phyloP scores from a whole-genome alignment of 164 flowering plant species.

The Houttuynia cordata region DNA sequence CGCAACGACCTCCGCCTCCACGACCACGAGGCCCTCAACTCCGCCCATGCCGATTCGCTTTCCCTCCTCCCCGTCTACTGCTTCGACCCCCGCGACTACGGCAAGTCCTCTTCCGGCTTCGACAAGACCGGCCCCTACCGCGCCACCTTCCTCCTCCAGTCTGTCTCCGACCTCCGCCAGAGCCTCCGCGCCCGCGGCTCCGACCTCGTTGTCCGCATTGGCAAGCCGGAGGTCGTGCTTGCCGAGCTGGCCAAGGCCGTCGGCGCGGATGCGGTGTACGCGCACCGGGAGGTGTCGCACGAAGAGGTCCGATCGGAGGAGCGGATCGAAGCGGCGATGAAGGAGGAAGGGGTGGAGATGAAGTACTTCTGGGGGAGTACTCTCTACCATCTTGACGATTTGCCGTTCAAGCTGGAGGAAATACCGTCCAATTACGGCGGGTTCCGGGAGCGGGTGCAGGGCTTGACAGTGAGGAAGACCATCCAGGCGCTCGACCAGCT shows the following conservation, averaged over 20 bases:
- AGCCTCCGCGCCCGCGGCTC: slow-evolving; percentile 65
- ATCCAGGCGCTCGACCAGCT: slow-evolving; percentile 65
- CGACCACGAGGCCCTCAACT: slow-evolving; percentile 75
- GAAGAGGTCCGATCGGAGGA: slow-evolving; percentile 79
- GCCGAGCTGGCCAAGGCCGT: slow-evolving; percentile 61
- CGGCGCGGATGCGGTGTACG: slow-evolving; percentile 84
- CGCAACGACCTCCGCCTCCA: slow-evolving; percentile 77
- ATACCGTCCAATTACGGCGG: slow-evolving; percentile 84
- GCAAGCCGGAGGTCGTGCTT: slow-evolving; percentile 70
- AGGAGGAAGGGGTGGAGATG: slow-evolving; percentile 78
- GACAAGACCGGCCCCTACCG: slow-evolving; percentile 81
- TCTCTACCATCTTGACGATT: slow-evolving; percentile 77
- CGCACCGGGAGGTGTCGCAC: slow-evolving; percentile 62
- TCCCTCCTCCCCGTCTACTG: slow-evolving; percentile 83
- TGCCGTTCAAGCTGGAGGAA: slow-evolving; percentile 75
- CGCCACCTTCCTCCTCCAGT: slow-evolving; percentile 64
- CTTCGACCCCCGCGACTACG: slow-evolving; percentile 84
- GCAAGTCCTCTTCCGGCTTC: slow-evolving; percentile 81
- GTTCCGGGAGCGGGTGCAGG: slow-evolving; percentile 69
- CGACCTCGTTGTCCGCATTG: slow-evolving; percentile 74
- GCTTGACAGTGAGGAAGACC: slow-evolving; percentile 65
- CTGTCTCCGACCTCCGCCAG: slow-evolving; percentile 64
- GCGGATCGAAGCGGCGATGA: slow-evolving; percentile 61
- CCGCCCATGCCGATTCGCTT: slow-evolving; percentile 67
- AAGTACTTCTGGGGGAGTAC: slow-evolving; percentile 99